A percentile compares a stretch with the other conserved stretches of the same genome.
Conservation (phyloP, 2,329 filamentous ascomycete species). For the Apiospora phragmitis region DNA sequence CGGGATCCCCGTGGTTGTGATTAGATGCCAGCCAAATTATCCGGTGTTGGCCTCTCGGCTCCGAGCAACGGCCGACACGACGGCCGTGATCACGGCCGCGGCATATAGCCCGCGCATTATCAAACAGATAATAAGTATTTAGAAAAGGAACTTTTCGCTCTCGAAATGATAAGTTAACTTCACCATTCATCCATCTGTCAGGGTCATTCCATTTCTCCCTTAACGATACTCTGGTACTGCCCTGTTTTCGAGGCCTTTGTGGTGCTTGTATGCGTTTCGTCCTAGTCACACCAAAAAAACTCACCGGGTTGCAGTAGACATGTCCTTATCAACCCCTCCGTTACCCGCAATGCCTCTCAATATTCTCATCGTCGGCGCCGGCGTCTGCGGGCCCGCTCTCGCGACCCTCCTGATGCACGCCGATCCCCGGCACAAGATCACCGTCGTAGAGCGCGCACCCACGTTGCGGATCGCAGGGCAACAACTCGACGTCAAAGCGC, state of each 20-base stretch:
- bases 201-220: neutral
- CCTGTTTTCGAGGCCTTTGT: neutral
- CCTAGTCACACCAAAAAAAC: neutral
- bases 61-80: neutral
- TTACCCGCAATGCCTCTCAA: slow-evolving; percentile 1
- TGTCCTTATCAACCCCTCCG: neutral
- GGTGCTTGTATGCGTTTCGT: neutral
- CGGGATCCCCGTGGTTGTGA: neutral
- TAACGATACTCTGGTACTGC: fast-evolving
- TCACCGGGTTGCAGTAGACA: neutral
- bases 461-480: slow-evolving; percentile 39
- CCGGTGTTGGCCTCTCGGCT: neutral
- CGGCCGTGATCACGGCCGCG: neutral
- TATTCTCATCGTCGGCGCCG: slow-evolving; percentile 18
- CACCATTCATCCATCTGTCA: neutral
- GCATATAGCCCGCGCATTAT: neutral
- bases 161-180: neutral
- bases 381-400: slow-evolving; percentile 26
- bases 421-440: slow-evolving; percentile 19
- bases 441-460: slow-evolving; percentile 41
- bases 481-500: slow-evolving; percentile 45
- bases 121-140: neutral
- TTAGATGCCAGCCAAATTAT: neutral
- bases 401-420: neutral
- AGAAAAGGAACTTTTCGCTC: neutral